A percentile compares a stretch with the other conserved stretches of the same genome.
phyloP scores from a whole-genome alignment of 169 alveolate species.

The Eimeria brunetti region DNA sequence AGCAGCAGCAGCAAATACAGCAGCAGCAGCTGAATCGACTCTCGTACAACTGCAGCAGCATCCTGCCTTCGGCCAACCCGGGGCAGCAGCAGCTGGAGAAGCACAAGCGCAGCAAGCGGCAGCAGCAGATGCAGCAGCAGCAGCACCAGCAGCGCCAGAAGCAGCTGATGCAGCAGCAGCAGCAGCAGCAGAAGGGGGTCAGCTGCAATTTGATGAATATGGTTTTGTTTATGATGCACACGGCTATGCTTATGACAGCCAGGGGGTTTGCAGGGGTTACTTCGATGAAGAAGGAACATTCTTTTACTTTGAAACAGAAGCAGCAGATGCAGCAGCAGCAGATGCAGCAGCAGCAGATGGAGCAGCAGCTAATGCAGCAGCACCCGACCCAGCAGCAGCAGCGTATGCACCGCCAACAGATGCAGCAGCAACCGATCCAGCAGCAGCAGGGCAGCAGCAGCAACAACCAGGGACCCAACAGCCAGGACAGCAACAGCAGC shows the following conservation, averaged over 20 bases:
- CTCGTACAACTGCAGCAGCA: no score
- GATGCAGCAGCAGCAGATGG: conserved; percentile 41
- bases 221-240: conserved; percentile 55
- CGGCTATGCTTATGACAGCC: conserved; percentile 65
- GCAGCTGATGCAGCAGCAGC: conserved; percentile 3
- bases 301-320: conserved; percentile 6
- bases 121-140: background rate
- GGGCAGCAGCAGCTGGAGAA: background rate
- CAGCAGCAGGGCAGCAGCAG: background rate
- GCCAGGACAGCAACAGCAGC: background rate
- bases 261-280: conserved; percentile 48
- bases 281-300: conserved; percentile 37
- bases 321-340: background rate
- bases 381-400: background rate
- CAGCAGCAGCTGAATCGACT: no score
- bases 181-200: conserved; percentile 12
- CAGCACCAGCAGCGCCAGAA: background rate
- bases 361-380: conserved; percentile 12
- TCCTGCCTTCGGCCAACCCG: background rate
- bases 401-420: background rate
- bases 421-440: background rate
- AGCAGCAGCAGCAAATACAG: background rate
- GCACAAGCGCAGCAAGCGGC: background rate
- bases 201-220: conserved; percentile 23
- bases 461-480: background rate